These are phyloP conservation scores for Pichia sp. DNA, from an alignment of 1,139 yeast species.

Conservation along the genomic window DNA sequence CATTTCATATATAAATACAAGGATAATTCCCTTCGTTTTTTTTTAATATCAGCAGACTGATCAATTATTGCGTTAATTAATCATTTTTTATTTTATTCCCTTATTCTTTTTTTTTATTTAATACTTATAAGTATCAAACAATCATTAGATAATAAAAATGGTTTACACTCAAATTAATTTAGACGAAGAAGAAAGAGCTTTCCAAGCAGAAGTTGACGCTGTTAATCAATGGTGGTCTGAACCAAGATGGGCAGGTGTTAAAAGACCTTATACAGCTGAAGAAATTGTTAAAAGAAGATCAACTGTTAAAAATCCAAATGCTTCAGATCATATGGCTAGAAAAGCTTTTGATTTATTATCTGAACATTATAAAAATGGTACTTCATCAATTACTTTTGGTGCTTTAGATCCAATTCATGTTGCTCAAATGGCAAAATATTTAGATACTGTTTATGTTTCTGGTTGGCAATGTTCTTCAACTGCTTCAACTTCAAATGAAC, in stretches of 20 bases:
- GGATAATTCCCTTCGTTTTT: too few relatives aligned
- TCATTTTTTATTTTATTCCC: not conserved
- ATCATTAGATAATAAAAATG: slow-evolving; percentile 18
- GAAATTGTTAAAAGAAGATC: slow-evolving; percentile 91
- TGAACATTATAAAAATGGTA: slow-evolving; percentile 66
- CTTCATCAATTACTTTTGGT: slow-evolving; percentile 89
- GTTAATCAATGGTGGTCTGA: slow-evolving; percentile 87
- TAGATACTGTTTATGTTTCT: slow-evolving; percentile 88
- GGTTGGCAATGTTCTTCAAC: slow-evolving; percentile 99
- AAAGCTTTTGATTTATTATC: slow-evolving; percentile 65
- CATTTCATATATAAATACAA: too few relatives aligned
- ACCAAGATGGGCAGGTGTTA: slow-evolving; percentile 86
- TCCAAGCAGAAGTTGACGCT: slow-evolving; percentile 63
- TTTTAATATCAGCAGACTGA: too few relatives aligned
- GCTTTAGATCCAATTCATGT: slow-evolving; percentile 96
- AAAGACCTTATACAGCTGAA: slow-evolving; percentile 82
- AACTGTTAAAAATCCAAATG: slow-evolving; percentile 54
- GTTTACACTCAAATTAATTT: slow-evolving; percentile 44
- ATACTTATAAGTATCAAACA: not conserved
- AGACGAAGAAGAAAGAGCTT: slow-evolving; percentile 57
- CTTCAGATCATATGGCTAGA: slow-evolving; percentile 77
- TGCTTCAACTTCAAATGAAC: slow-evolving; percentile 95
- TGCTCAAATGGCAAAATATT: slow-evolving; percentile 92
- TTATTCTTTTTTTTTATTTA: not conserved
- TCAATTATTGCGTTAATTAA: slow-evolving; percentile 75